Percentiles rank a stretch among this genome's conserved stretches.
Evolutionary conservation across 768 basidiomycete genomes (phyloP).

Genomic region (Leccinum arenicola): DNA sequence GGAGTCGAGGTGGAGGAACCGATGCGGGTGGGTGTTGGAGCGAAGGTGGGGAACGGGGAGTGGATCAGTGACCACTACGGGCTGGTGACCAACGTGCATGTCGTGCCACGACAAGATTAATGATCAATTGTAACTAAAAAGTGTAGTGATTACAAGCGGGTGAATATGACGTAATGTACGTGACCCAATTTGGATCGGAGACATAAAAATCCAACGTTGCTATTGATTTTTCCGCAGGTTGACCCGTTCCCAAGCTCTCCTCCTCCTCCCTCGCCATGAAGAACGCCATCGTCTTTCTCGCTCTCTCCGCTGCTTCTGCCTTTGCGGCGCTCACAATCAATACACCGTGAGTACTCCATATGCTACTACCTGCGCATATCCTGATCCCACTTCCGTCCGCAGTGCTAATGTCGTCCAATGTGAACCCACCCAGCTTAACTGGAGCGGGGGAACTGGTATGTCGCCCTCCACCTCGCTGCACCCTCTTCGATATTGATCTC

Average conservation of each 20-base stretch:
- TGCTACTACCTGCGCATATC: background rate
- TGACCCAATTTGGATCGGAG: slow-evolving; percentile 29
- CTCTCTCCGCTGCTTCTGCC: slow-evolving; percentile 40
- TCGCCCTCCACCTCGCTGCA: background rate
- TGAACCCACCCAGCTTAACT: slow-evolving; percentile 52
- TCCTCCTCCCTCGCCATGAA: slow-evolving; percentile 44
- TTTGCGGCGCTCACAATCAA: slow-evolving; percentile 52
- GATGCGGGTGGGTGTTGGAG: slow-evolving; percentile 52
- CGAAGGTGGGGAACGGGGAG: slow-evolving; percentile 39
- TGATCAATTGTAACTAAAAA: background rate
- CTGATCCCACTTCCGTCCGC: slow-evolving; percentile 6
- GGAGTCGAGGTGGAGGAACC: slow-evolving; percentile 54
- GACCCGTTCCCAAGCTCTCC: slow-evolving; percentile 5
- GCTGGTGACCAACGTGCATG: slow-evolving; percentile 40
- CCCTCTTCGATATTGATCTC: background rate
- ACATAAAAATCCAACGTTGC: slow-evolving; percentile 28
- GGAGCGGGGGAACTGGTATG: slow-evolving; percentile 58
- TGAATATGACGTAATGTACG: slow-evolving; percentile 7
- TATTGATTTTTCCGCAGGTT: slow-evolving; percentile 17
- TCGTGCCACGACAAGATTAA: slow-evolving; percentile 21
- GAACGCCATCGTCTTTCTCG: slow-evolving; percentile 36
- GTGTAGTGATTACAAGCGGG: slow-evolving; percentile 17
- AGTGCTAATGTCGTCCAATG: slow-evolving; percentile 55
- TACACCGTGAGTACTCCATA: slow-evolving; percentile 59
- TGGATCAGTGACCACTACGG: slow-evolving; percentile 75